phyloP scores from a whole-genome alignment of 2,329 filamentous ascomycete species.

The Penicillium sp. region DNA sequence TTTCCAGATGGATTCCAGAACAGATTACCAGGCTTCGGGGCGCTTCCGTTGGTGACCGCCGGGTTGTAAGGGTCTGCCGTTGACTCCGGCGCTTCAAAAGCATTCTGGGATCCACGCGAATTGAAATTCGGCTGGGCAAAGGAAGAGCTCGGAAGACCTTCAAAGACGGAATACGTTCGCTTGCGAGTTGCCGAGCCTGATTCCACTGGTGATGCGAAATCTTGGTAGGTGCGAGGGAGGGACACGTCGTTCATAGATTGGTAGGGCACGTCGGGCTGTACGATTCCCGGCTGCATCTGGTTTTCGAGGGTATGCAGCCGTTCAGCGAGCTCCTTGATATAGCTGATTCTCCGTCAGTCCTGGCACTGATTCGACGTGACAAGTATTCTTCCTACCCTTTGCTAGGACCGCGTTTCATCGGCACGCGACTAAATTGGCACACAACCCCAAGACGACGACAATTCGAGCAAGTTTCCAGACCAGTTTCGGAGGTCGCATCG shows the following conservation, averaged over 20 bases:
- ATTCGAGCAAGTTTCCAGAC: slow-evolving; percentile 70
- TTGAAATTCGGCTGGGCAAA: slow-evolving; percentile 40
- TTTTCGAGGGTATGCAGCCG: slow-evolving; percentile 76
- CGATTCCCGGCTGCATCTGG: slow-evolving; percentile 52
- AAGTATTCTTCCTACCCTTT: slow-evolving; percentile 58
- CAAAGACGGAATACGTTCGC: slow-evolving; percentile 47
- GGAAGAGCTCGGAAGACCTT: slow-evolving; percentile 40
- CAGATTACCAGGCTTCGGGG: slow-evolving; percentile 33
- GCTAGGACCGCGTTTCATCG: slow-evolving; percentile 80
- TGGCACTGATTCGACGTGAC: not conserved
- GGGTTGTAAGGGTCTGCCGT: slow-evolving; percentile 29
- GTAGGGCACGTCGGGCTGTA: slow-evolving; percentile 40
- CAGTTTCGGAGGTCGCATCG: slow-evolving; percentile 69
- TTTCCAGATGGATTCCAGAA: slow-evolving; percentile 36
- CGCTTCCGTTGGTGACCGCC: slow-evolving; percentile 35
- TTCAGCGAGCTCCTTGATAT: slow-evolving; percentile 88
- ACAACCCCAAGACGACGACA: slow-evolving; percentile 69
- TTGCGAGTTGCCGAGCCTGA: slow-evolving; percentile 41
- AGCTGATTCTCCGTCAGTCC: slow-evolving; percentile 46
- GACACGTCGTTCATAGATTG: slow-evolving; percentile 40
- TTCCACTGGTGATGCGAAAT: slow-evolving; percentile 50
- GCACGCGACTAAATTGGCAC: slow-evolving; percentile 80
- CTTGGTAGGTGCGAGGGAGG: slow-evolving; percentile 44
- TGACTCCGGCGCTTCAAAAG: slow-evolving; percentile 32
- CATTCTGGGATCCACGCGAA: slow-evolving; percentile 30